A percentile compares a stretch with the other conserved stretches of the same genome.
phyloP scores from a whole-genome alignment of 2,329 filamentous ascomycete genomes.

The Colletotrichum agaves region DNA sequence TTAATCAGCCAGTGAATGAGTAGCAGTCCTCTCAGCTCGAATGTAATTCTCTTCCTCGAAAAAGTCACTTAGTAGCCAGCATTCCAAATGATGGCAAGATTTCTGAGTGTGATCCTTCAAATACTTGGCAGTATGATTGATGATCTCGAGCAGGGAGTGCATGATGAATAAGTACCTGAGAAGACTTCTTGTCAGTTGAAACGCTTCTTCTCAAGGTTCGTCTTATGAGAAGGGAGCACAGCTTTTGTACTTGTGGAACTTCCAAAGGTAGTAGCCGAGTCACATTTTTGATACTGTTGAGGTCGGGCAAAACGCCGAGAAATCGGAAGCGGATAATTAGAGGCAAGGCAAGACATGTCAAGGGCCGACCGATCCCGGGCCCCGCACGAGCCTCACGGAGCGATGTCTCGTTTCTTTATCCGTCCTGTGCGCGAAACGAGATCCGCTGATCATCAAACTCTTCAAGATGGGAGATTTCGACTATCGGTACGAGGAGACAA shows the following conservation, averaged over 20 bases:
- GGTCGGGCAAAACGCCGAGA: conserved; percentile 12
- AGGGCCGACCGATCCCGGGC: conserved; percentile 29
- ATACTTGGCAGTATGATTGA: too few relatives aligned
- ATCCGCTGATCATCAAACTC: conserved; percentile 22
- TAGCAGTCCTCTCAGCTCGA: too few relatives aligned
- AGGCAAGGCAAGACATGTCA: neutral
- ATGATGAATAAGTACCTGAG: too few relatives aligned
- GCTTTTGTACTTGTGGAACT: neutral
- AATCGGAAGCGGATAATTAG: conserved; percentile 9
- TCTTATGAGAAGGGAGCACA: neutral
- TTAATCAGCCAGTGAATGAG: too few relatives aligned
- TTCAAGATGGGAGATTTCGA: neutral
- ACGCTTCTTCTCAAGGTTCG: too few relatives aligned
- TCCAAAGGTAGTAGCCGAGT: neutral
- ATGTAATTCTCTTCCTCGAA: too few relatives aligned
- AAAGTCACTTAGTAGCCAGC: too few relatives aligned
- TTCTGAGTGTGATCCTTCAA: too few relatives aligned
- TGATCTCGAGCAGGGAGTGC: too few relatives aligned
- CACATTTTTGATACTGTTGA: neutral
- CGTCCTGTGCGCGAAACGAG: conserved; percentile 25
- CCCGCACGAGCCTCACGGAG: conserved; percentile 22
- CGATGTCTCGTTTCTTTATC: conserved; percentile 24
- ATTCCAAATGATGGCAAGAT: too few relatives aligned
- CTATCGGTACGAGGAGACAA: neutral
- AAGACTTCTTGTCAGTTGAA: too few relatives aligned